phyloP scores from a whole-genome alignment of 768 basidiomycete species.

The Calocera cornea region DNA sequence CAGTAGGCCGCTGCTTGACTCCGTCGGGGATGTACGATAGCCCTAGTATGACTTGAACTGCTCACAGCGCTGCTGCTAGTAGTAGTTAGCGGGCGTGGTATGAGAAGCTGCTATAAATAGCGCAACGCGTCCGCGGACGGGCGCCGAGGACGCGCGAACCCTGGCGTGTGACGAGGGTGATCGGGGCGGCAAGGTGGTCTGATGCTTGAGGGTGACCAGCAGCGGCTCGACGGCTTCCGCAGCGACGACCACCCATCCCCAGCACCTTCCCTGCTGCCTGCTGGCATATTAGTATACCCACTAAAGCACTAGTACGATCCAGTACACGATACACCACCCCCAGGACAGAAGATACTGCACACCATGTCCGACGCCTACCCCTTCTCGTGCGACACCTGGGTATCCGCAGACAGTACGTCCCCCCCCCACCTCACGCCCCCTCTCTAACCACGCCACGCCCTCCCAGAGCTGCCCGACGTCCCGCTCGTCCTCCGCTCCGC shows the following conservation, averaged over 20 bases:
- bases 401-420: neutral
- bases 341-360: neutral
- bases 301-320: neutral
- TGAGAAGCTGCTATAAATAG: too few relatives aligned
- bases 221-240: neutral
- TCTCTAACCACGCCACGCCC: neutral
- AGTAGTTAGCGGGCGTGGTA: too few relatives aligned
- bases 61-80: too few relatives aligned
- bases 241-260: neutral
- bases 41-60: too few relatives aligned
- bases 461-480: neutral
- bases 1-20: too few relatives aligned
- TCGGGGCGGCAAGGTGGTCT: neutral
- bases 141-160: too few relatives aligned
- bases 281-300: neutral
- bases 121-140: too few relatives aligned
- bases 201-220: neutral
- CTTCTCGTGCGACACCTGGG: neutral
- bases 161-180: too few relatives aligned
- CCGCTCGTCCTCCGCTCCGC: neutral
- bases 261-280: neutral
- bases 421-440: neutral
- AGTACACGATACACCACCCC: neutral
- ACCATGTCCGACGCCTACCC: neutral
- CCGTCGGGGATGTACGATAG: too few relatives aligned